Evolutionary conservation across 148 eudicot species (phyloP).

Genomic region (Fagopyrum homotropicum): DNA sequence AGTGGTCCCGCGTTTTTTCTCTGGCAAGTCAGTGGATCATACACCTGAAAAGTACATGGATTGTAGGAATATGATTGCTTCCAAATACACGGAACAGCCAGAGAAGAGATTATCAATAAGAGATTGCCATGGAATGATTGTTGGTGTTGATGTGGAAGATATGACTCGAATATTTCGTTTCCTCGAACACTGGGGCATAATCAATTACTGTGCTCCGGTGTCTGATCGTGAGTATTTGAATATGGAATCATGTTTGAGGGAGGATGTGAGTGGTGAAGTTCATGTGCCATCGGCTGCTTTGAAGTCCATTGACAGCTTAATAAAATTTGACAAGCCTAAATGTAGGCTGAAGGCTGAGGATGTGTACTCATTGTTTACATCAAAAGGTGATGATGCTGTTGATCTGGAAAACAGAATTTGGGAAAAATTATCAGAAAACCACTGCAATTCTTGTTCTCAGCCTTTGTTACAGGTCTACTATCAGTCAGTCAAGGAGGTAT

Average conservation of each 20-base stretch:
- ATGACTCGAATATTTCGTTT: conserved; percentile 66
- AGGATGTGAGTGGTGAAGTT: conserved; percentile 74
- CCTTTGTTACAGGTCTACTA: conserved; percentile 52
- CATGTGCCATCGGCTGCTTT: conserved; percentile 71
- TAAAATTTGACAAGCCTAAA: conserved; percentile 80
- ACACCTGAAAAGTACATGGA: conserved; percentile 83
- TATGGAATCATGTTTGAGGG: conserved; percentile 47
- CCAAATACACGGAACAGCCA: conserved; percentile 73
- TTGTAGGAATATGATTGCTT: conserved; percentile 62
- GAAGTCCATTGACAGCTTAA: conserved; percentile 84
- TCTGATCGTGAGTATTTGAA: conserved; percentile 33
- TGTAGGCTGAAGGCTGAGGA: conserved; percentile 58
- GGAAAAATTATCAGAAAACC: conserved; percentile 60
- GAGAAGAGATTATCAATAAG: conserved; percentile 49
- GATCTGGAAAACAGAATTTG: conserved; percentile 70
- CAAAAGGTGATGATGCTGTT: conserved; percentile 32
- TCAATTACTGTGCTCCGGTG: conserved; percentile 63
- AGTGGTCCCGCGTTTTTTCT: conserved; percentile 85
- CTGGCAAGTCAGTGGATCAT: conserved; percentile 67
- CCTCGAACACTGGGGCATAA: conserved; percentile 96
- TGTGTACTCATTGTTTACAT: conserved; percentile 42
- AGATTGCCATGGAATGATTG: conserved; percentile 52
- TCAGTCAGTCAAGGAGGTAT: conserved; percentile 86
- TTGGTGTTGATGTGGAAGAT: conserved; percentile 57
- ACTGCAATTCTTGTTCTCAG: conserved; percentile 60